A percentile compares a stretch with the other conserved stretches of the same genome.
Evolutionary conservation across 148 eudicot species (phyloP).

Genomic region (Rhododendron ferrugineum): DNA sequence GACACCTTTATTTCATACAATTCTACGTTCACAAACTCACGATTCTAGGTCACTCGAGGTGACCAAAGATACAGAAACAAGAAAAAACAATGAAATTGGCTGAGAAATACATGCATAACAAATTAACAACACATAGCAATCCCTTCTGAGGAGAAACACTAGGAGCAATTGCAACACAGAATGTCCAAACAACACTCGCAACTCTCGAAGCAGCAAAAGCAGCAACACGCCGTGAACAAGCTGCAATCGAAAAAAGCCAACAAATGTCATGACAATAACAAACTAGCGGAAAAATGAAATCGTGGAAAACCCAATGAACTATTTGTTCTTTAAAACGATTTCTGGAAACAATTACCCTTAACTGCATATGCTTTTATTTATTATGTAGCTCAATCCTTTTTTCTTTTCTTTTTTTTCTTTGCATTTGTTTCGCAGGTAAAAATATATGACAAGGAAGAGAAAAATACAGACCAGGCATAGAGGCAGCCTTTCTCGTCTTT

Average conservation of each 20-base stretch:
- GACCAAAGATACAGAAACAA: background rate
- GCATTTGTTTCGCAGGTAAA: background rate
- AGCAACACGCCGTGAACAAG: conserved; percentile 28
- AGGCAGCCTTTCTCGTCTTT: conserved; percentile 50
- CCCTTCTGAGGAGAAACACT: background rate
- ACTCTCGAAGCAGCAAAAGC: conserved; percentile 34
- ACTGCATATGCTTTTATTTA: background rate
- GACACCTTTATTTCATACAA: background rate
- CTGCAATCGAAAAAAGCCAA: conserved; percentile 14
- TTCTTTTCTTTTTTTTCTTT: no score
- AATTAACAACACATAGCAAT: background rate
- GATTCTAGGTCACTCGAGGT: background rate
- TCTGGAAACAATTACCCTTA: background rate
- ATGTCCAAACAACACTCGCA: conserved; percentile 35
- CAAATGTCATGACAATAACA: background rate
- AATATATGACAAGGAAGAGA: background rate
- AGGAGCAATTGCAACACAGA: conserved; percentile 1
- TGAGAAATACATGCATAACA: background rate
- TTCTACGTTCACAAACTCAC: background rate
- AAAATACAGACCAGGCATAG: conserved; percentile 45
- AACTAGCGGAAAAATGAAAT: background rate
- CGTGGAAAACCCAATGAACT: background rate
- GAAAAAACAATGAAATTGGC: background rate
- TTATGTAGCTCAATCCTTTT: background rate
- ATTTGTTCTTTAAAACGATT: background rate